phyloP scores from a whole-genome alignment of 345 rosid species.

The Geranium brycei region DNA sequence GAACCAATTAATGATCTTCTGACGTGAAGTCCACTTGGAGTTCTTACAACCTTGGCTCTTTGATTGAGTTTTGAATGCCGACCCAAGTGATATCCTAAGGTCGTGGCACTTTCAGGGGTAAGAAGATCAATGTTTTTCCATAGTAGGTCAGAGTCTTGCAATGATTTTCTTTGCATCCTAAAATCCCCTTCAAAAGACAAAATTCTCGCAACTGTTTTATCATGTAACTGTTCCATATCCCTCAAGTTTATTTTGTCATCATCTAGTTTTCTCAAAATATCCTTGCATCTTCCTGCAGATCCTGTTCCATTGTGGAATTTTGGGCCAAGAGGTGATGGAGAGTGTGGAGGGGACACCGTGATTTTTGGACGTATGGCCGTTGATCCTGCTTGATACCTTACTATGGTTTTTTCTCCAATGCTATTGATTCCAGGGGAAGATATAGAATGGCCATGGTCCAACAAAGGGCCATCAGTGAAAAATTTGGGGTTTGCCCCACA shows the following conservation, averaged over 20 bases:
- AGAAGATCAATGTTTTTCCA: conserved; percentile 39
- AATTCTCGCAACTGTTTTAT: conserved; percentile 17
- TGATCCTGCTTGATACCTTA: conserved; percentile 26
- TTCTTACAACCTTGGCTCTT: conserved; percentile 34
- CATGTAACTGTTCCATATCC: conserved; percentile 28
- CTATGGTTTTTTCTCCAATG: conserved; percentile 22
- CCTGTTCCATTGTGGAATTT: conserved; percentile 45
- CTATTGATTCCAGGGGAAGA: conserved; percentile 26
- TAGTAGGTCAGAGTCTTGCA: conserved; percentile 37
- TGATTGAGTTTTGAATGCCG: conserved; percentile 23
- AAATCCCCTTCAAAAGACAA: conserved; percentile 25
- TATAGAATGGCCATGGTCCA: conserved; percentile 26
- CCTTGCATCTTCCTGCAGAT: conserved; percentile 25
- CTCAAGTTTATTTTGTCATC: conserved; percentile 21
- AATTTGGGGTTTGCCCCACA: conserved; percentile 25
- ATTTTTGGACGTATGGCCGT: conserved; percentile 32
- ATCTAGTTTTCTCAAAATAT: conserved; percentile 18
- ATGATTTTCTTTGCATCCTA: conserved; percentile 33
- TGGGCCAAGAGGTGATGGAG: conserved; percentile 85
- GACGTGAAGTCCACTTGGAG: conserved; percentile 64
- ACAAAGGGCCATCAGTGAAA: conserved; percentile 68
- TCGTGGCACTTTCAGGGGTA: conserved; percentile 43
- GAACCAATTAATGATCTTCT: conserved; percentile 93
- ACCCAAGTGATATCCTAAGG: conserved; percentile 12
- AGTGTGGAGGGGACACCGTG: conserved; percentile 38